Conservation (phyloP, 345 rosid species). For the Pistacia integerrima region DNA sequence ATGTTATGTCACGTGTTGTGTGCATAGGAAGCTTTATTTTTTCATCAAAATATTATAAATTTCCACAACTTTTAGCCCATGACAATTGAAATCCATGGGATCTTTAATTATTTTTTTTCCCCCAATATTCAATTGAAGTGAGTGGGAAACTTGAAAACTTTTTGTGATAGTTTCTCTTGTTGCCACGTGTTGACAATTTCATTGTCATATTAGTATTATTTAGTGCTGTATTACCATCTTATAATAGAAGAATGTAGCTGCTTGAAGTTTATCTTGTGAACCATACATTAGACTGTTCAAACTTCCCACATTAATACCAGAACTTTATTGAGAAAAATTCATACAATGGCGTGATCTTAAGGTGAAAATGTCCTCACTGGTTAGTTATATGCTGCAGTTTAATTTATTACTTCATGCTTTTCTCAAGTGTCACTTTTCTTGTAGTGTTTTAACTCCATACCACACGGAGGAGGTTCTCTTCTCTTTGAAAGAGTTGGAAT, state of each 20-base stretch:
- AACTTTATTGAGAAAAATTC: background rate
- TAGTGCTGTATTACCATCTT: background rate
- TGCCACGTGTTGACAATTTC: background rate
- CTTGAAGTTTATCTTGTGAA: background rate
- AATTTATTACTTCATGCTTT: background rate
- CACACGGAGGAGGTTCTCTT: constrained; percentile 91
- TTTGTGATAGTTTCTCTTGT: background rate
- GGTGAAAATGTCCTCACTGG: background rate
- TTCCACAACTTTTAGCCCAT: no score
- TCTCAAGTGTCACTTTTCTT: constrained; percentile 17
- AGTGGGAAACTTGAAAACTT: background rate
- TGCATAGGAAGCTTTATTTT: background rate
- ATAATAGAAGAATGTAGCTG: background rate
- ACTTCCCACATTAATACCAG: no score
- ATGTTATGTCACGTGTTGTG: background rate
- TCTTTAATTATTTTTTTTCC: no score
- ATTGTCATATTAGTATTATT: background rate
- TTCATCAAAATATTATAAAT: background rate
- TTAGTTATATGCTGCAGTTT: background rate
- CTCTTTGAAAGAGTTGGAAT: constrained; percentile 74
- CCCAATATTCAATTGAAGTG: background rate
- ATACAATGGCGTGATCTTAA: background rate
- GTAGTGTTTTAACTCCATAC: constrained; percentile 95
- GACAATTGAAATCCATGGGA: no score
- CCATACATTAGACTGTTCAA: background rate